Evolutionary conservation across 2,329 filamentous ascomycete species (phyloP).

Genomic region (Nemania serpens): DNA sequence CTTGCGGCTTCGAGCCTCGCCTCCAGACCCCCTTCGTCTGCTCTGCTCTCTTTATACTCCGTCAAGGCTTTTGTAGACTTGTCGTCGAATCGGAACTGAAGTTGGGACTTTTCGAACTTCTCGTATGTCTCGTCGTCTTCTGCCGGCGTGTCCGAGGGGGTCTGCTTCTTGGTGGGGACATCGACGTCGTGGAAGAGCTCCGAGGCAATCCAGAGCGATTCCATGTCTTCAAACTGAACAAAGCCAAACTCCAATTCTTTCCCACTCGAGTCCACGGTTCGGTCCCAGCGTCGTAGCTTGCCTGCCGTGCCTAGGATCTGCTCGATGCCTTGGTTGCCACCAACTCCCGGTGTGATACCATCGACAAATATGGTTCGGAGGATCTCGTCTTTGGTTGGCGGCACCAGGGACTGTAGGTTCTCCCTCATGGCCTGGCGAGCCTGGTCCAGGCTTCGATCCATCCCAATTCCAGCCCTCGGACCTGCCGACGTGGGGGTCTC

Average conservation of each 20-base stretch:
- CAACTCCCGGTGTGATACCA: conserved; percentile 78
- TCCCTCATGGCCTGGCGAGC: conserved; percentile 71
- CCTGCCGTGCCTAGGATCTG: conserved; percentile 78
- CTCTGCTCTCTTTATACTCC: conserved; percentile 71
- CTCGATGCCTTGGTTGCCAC: conserved; percentile 79
- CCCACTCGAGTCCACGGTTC: conserved; percentile 65
- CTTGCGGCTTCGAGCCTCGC: conserved; percentile 73
- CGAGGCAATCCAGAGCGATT: conserved; percentile 82
- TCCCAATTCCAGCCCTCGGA: conserved; percentile 57
- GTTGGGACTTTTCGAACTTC: conserved; percentile 68
- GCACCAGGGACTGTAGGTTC: conserved; percentile 71
- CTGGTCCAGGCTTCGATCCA: conserved; percentile 69
- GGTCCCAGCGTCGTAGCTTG: conserved; percentile 81
- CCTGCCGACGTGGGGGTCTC: conserved; percentile 47
- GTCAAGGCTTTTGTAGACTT: conserved; percentile 85
- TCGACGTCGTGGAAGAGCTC: conserved; percentile 83
- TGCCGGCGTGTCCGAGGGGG: conserved; percentile 49
- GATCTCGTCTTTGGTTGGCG: conserved; percentile 88
- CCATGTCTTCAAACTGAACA: conserved; percentile 90
- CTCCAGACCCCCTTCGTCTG: conserved; percentile 66
- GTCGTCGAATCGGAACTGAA: conserved; percentile 79
- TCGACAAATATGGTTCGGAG: conserved; percentile 89
- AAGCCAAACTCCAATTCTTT: conserved; percentile 91
- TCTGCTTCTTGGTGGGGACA: conserved; percentile 79
- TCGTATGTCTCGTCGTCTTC: conserved; percentile 53